Evolutionary conservation across 2,329 filamentous ascomycete genomes (phyloP), one percentile per base, ranked within the genome.

Genomic region (Diaporthe australafricana): DNA sequence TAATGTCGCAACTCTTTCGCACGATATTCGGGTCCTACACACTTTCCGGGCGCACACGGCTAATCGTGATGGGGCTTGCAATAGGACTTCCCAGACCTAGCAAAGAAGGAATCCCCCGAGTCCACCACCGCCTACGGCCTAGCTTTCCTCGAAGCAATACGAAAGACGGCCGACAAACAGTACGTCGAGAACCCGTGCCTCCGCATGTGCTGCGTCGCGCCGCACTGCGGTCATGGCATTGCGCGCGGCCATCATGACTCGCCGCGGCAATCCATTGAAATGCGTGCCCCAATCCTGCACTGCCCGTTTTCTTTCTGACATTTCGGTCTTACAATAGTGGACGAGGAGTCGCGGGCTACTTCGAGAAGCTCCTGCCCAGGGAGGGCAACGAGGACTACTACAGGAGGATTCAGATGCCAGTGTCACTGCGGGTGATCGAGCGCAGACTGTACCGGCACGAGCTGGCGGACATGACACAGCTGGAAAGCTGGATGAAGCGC

Each of bases 401-500:
- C 82, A 87, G 91, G 77, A 87, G 88, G 75, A 94, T 93, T 73
- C 89, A 90, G 75, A 88, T 97, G 79, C 95, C 95, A 2, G 90
- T 97, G 73, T 94, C 94, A 0, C 85, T 98, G 56, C 88, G 92
- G 76, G 92, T 88, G 2, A 92, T 97, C 73, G 93, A 97, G 84
- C 86, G 86, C 56, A 96, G 94, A 81, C 86, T 98, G 65, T 87
- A 89, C 67, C 86, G 89, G 63, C 85, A 89, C 76, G 88, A 91
- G 75, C 97, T 97, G 79, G 80, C 87, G 17, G 92, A 84, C 66
- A 86, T 98, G 62, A 91, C 93, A 7, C 87, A 92, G 63, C 84
- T 98, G 16, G 95, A 98, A 81, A 92, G 93, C 78, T 95, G 95
- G 79, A 89, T 96, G 79, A 97, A 96, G 84, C 91, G 94, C 74